These are phyloP conservation scores for Hypoxylon perforatum DNA, from an alignment of 495 filamentous ascomycete species.

Conservation along the genomic window DNA sequence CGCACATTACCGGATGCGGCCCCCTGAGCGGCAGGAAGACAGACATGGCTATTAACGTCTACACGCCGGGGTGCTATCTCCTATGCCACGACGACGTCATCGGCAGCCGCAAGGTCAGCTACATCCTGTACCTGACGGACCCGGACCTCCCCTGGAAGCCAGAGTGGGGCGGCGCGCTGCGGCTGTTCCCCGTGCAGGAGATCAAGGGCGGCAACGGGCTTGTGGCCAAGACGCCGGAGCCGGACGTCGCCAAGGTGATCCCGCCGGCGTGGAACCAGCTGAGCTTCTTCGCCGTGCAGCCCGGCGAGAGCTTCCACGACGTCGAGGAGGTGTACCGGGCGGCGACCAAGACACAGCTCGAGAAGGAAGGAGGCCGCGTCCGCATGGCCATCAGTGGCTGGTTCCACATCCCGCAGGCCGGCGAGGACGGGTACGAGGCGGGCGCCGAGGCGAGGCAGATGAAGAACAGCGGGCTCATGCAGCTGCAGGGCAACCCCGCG, in stretches of 20 bases:
- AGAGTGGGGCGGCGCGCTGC: conserved; percentile 93
- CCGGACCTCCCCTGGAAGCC: conserved; percentile 91
- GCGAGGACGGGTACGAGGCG: conserved; percentile 90
- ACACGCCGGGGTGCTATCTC: conserved; percentile 94
- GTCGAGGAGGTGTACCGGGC: conserved; percentile 95
- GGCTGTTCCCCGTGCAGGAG: conserved; percentile 81
- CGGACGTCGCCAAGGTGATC: conserved; percentile 79
- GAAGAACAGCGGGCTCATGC: conserved; percentile 86
- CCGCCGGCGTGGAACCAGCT: conserved; percentile 97
- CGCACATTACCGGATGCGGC: conserved; percentile 83
- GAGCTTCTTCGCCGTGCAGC: conserved; percentile 97
- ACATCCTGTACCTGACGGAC: conserved; percentile 95
- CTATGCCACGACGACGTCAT: conserved; percentile 99
- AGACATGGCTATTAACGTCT: conserved; percentile 99
- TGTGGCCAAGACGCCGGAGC: conserved; percentile 76
- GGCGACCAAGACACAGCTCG: conserved; percentile 58
- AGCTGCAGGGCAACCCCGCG: conserved; percentile 90
- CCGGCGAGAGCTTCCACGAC: conserved; percentile 97
- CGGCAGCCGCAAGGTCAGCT: conserved; percentile 89
- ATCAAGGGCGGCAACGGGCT: conserved; percentile 74
- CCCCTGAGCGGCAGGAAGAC: conserved; percentile 92
- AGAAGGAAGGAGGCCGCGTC: conserved; percentile 75
- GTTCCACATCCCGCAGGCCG: conserved; percentile 97
- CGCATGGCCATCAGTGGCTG: conserved; percentile 99
- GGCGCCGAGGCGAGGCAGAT: conserved; percentile 90